Evolutionary conservation across 2,329 filamentous ascomycete species (phyloP).

Genomic region (Verticillium nubilum): DNA sequence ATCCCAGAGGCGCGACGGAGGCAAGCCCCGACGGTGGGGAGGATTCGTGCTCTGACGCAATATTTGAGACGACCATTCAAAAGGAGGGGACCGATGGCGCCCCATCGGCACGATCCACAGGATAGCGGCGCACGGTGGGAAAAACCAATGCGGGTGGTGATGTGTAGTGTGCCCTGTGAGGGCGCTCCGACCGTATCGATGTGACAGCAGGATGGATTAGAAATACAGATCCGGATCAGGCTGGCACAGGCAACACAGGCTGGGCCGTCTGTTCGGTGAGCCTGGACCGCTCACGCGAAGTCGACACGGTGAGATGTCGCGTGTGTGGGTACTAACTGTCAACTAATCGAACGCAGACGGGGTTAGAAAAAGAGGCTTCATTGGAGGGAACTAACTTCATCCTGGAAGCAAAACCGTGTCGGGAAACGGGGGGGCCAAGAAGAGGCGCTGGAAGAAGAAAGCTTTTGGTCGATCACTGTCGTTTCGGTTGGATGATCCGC

Average conservation of each 20-base stretch:
- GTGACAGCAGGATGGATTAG: slow-evolving; percentile 6
- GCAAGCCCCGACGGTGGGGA: neutral
- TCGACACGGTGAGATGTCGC: slow-evolving; percentile 5
- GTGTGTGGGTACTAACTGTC: neutral
- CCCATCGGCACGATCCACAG: slow-evolving; percentile 3
- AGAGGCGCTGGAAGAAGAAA: neutral
- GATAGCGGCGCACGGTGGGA: neutral
- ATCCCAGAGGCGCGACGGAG: neutral
- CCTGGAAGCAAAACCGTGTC: neutral
- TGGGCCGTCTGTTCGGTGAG: neutral
- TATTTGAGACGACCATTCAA: slow-evolving; percentile 7
- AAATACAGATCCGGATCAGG: slow-evolving; percentile 2
- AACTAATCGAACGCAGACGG: slow-evolving; percentile 2
- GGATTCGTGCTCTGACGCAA: slow-evolving; percentile 10
- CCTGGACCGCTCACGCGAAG: neutral
- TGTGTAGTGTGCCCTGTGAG: slow-evolving; percentile 5
- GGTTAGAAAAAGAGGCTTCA: neutral
- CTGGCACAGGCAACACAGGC: neutral
- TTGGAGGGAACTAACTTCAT: neutral
- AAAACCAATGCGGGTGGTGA: neutral
- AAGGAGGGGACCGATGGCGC: slow-evolving; percentile 3
- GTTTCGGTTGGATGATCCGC: neutral
- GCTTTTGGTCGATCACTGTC: neutral
- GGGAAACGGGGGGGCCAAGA: neutral
- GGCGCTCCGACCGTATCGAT: neutral